Conservation (phyloP, 2,329 filamentous ascomycete genomes). For the Colletotrichum brevisporum region DNA sequence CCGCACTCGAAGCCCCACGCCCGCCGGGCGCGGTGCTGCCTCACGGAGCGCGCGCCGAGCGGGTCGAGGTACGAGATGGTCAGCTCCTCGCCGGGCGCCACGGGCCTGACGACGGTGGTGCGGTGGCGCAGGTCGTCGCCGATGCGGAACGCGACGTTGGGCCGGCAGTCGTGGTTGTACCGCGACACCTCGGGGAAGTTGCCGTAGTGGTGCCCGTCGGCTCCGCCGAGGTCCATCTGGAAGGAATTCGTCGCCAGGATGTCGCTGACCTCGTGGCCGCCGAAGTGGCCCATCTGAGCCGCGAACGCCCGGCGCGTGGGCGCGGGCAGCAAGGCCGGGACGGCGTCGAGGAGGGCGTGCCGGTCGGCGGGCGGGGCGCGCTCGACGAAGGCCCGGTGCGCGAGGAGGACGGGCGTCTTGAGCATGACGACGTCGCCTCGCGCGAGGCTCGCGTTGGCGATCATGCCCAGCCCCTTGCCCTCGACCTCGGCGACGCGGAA, state of each 20-base stretch:
- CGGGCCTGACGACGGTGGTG: conserved; percentile 54
- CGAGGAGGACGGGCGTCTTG: conserved; percentile 36
- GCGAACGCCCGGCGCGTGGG: conserved; percentile 30
- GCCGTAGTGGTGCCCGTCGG: conserved; percentile 39
- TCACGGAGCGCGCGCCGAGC: conserved; percentile 43
- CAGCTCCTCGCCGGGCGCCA: conserved; percentile 58
- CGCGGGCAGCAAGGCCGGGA: conserved; percentile 20
- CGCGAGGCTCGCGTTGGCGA: conserved; percentile 45
- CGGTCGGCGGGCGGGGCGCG: conserved; percentile 19
- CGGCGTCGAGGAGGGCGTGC: conserved; percentile 27
- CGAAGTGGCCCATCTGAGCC: conserved; percentile 38
- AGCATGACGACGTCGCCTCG: conserved; percentile 41
- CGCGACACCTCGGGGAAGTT: conserved; percentile 47
- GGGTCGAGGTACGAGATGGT: conserved; percentile 59
- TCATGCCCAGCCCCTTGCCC: conserved; percentile 45
- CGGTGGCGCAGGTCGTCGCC: conserved; percentile 53
- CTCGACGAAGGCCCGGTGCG: conserved; percentile 41
- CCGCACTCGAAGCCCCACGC: conserved; percentile 58
- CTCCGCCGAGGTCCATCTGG: conserved; percentile 41
- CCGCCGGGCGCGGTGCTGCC: conserved; percentile 47
- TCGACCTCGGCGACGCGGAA: conserved; percentile 44
- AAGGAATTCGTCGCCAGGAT: conserved; percentile 42
- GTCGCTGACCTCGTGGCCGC: conserved; percentile 38
- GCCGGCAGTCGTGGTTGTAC: conserved; percentile 62
- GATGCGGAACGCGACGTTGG: conserved; percentile 60